These are phyloP conservation scores for Kondoa malvinella DNA, from an alignment of 768 basidiomycete species.

Conservation along the genomic window DNA sequence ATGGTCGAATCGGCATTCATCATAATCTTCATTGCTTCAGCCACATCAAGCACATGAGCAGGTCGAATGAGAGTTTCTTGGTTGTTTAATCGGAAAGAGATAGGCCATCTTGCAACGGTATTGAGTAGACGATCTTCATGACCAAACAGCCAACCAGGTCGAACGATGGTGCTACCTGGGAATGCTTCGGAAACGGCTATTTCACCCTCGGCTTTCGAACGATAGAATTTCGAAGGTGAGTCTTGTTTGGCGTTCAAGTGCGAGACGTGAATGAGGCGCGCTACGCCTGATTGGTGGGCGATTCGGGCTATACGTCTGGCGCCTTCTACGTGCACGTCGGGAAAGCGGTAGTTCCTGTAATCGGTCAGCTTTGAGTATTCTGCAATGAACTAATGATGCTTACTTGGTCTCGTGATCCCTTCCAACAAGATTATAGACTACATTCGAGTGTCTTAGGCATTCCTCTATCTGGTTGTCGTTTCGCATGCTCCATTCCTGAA, in stretches of 20 bases:
- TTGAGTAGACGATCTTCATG: constrained; percentile 85
- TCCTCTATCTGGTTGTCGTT: constrained; percentile 81
- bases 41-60: constrained; percentile 86
- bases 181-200: constrained; percentile 65
- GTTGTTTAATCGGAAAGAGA: constrained; percentile 85
- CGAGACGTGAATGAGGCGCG: constrained; percentile 79
- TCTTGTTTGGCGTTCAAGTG: constrained; percentile 73
- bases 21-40: constrained; percentile 71
- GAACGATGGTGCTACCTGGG: constrained; percentile 68
- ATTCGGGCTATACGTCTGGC: constrained; percentile 73
- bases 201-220: constrained; percentile 78
- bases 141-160: constrained; percentile 76
- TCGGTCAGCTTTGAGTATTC: neutral
- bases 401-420: constrained; percentile 92
- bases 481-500: constrained; percentile 86
- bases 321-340: constrained; percentile 62
- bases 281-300: constrained; percentile 56
- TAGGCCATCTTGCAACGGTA: constrained; percentile 80
- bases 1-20: constrained; percentile 42
- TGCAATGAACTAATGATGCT: constrained; percentile 11
- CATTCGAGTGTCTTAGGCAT: constrained; percentile 83
- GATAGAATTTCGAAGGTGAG: constrained; percentile 69
- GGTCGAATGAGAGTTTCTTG: constrained; percentile 74
- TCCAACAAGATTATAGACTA: constrained; percentile 89
- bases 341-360: constrained; percentile 70